Percentiles rank a stretch among this genome's conserved stretches.
Evolutionary conservation across 331 rosid species (phyloP).

Genomic region (Stylosanthes scabra): DNA sequence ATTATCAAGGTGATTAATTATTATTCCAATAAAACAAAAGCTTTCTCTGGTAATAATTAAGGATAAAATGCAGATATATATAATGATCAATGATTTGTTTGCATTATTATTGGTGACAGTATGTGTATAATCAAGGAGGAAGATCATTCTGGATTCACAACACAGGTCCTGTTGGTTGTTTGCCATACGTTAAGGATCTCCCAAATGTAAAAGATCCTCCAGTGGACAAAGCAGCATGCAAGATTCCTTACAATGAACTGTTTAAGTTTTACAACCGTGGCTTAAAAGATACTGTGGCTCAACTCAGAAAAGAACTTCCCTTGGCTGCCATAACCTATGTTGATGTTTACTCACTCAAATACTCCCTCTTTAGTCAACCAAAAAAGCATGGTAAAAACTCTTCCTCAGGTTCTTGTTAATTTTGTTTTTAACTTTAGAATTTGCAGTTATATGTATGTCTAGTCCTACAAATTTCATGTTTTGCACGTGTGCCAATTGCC

Average conservation of each 20-base stretch:
- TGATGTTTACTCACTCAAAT: slow-evolving; percentile 71
- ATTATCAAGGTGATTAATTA: slow-evolving; percentile 39
- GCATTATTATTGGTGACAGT: slow-evolving; percentile 38
- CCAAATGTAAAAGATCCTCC: slow-evolving; percentile 28
- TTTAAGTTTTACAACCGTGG: slow-evolving; percentile 63
- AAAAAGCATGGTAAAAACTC: slow-evolving; percentile 53
- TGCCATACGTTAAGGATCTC: slow-evolving; percentile 62
- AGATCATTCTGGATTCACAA: slow-evolving; percentile 77
- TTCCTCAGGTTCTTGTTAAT: background rate
- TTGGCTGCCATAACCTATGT: slow-evolving; percentile 74
- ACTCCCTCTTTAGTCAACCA: slow-evolving; percentile 66
- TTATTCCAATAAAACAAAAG: background rate
- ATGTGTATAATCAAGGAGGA: slow-evolving; percentile 57
- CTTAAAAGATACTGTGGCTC: slow-evolving; percentile 48
- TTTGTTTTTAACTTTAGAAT: background rate
- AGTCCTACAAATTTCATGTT: background rate
- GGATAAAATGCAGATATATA: too few species aligned
- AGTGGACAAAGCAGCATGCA: slow-evolving; percentile 61
- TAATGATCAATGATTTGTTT: background rate
- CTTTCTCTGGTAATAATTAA: too few species aligned
- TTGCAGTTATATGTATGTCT: too few species aligned
- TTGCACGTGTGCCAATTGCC: too few species aligned
- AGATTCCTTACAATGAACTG: slow-evolving; percentile 55
- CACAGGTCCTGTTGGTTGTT: slow-evolving; percentile 81
- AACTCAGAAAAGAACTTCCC: slow-evolving; percentile 59